Base-by-base conservation (phyloP, 1,284 basidiomycete species). In the Sphaerobolus stellatus region DNA sequence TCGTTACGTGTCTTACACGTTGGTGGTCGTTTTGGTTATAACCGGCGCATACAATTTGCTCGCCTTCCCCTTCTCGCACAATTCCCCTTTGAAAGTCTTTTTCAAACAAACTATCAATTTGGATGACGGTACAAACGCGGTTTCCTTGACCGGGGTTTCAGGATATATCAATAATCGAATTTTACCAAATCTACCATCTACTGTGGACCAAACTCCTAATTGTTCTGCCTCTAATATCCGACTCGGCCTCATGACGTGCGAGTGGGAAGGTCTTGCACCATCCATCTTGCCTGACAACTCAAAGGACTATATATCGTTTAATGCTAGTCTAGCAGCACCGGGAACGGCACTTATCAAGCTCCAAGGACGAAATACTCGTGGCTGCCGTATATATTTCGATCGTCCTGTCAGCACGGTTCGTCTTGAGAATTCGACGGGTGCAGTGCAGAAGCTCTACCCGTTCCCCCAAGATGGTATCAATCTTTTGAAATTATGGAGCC, bases 81-180 rank as follows among this genome's bases (percentile, higher is more conserved):
- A 77, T 24, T 67, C 75, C 3, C 86, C 87, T 0, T 70, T 90
- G 60, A 90, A 88, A 59, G 68, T 89, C 0, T 87, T 75, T 67
- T 90, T 88, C 73, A 74, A 77, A 48, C 87, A 90, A 63, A 72
- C 64, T 1, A 73, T 88, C 18, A 68, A 78, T 49, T 67, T 89
- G 34, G 64, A 64, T 41, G 48, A 56, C 6, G 61, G 59, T 2
- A 60, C 64, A 24, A 64, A 62, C 6, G 58, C 57, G 4, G 77
- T 86, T 0, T 65, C 71, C 5, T 67, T 90, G 1, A 75, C 74
- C 0, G 81, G 80, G 6, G 69, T 80, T 5, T 59, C 68, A 28
- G 64, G 69, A 6, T 81, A 79, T 61, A 62, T 86, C 25, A 60
- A 73, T 11, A 61, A 67, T 9, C 62, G 68, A 28, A 70, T 87